phyloP scores from a whole-genome alignment of 805 yeast species.

The Candida gorgasii region DNA sequence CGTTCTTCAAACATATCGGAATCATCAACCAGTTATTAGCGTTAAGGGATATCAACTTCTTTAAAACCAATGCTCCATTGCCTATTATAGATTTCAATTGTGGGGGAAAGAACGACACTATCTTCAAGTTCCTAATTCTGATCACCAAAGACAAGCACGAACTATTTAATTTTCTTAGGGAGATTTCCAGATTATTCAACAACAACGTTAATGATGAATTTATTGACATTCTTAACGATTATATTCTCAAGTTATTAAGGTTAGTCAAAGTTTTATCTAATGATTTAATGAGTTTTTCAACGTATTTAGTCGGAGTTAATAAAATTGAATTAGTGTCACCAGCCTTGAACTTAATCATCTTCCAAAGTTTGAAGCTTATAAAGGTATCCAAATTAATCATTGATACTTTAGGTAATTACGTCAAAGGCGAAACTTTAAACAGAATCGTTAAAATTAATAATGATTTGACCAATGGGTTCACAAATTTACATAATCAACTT shows the following conservation, averaged over 20 bases:
- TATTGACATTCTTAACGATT: slow-evolving; percentile 30
- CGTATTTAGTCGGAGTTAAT: slow-evolving; percentile 22
- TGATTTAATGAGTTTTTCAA: slow-evolving; percentile 30
- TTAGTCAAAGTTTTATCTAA: slow-evolving; percentile 35
- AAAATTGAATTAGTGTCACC: slow-evolving; percentile 22
- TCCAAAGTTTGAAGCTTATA: slow-evolving; percentile 35
- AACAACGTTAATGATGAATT: slow-evolving; percentile 20
- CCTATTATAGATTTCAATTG: slow-evolving; percentile 17
- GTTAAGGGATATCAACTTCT: slow-evolving; percentile 16
- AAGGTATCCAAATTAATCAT: slow-evolving; percentile 36
- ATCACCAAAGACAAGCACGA: slow-evolving; percentile 37
- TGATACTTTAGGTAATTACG: slow-evolving; percentile 21
- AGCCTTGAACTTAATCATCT: slow-evolving; percentile 31
- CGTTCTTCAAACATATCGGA: slow-evolving; percentile 16
- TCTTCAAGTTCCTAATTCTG: slow-evolving; percentile 20
- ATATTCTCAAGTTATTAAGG: slow-evolving; percentile 40
- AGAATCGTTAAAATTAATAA: slow-evolving; percentile 36
- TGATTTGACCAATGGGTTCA: slow-evolving; percentile 38
- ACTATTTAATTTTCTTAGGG: slow-evolving; percentile 35
- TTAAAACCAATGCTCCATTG: not conserved
- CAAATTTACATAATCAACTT: slow-evolving; percentile 21
- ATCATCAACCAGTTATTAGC: slow-evolving; percentile 18
- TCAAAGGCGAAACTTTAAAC: slow-evolving; percentile 26
- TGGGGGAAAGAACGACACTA: slow-evolving; percentile 11
- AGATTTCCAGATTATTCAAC: slow-evolving; percentile 21